Conservation (phyloP, 805 yeast species). For the Metschnikowia gelsemii region DNA sequence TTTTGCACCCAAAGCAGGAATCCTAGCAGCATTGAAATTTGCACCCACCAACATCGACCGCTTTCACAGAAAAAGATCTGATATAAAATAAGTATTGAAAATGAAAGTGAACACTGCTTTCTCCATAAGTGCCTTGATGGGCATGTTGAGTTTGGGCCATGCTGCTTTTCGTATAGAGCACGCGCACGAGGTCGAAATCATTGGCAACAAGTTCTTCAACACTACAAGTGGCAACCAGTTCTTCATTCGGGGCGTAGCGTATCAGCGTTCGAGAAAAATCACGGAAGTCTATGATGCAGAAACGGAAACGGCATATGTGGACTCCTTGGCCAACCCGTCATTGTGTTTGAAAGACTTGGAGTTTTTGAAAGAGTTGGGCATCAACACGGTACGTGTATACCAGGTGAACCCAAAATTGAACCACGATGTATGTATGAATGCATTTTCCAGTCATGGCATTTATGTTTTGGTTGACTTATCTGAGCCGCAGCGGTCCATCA, state of each 20-base stretch:
- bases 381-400: constrained; percentile 83
- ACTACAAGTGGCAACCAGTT: constrained; percentile 74
- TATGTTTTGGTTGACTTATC: constrained; percentile 38
- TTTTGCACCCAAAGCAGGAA: too few species aligned
- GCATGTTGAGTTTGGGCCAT: not conserved
- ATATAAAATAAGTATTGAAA: not conserved
- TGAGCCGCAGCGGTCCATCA: constrained; percentile 37
- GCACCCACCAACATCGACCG: constrained; percentile 17
- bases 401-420: constrained; percentile 68
- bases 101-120: not conserved
- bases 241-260: constrained; percentile 84
- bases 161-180: constrained; percentile 14
- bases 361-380: constrained; percentile 61
- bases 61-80: not conserved
- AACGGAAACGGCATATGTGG: constrained; percentile 44
- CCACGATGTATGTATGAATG: constrained; percentile 32
- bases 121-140: not conserved
- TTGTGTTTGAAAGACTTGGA: constrained; percentile 81
- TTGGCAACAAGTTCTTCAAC: constrained; percentile 77
- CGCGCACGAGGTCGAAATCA: constrained; percentile 49
- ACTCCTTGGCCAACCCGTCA: constrained; percentile 70
- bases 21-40: too few species aligned
- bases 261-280: constrained; percentile 67
- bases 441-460: constrained; percentile 32
- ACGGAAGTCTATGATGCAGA: constrained; percentile 25